phyloP scores from a whole-genome alignment of 768 basidiomycete species.

The Psilocybe cubensis region DNA sequence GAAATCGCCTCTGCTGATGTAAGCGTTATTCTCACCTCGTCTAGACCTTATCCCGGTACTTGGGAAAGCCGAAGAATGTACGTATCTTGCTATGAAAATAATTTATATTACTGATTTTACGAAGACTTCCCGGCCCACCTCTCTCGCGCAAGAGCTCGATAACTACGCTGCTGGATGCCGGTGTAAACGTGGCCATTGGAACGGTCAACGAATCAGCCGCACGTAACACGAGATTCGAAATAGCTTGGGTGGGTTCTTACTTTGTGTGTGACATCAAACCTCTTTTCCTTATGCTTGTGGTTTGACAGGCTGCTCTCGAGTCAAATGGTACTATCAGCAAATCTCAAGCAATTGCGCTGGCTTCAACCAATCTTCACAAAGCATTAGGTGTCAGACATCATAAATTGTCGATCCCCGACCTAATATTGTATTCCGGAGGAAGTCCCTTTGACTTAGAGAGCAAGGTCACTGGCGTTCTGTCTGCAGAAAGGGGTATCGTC shows the following conservation, averaged over 20 bases:
- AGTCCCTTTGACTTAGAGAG: slow-evolving; percentile 46
- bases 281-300: too few species aligned
- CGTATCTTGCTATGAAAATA: slow-evolving; percentile 21
- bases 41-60: slow-evolving; percentile 61
- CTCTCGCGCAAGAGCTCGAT: slow-evolving; percentile 58
- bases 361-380: slow-evolving; percentile 44
- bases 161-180: slow-evolving; percentile 54
- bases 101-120: not conserved
- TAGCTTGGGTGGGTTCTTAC: slow-evolving; percentile 47
- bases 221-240: slow-evolving; percentile 71
- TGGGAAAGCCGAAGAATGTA: slow-evolving; percentile 75
- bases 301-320: slow-evolving; percentile 27
- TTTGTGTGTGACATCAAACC: not conserved
- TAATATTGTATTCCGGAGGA: slow-evolving; percentile 47
- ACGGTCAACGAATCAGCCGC: slow-evolving; percentile 63
- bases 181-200: slow-evolving; percentile 68
- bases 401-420: slow-evolving; percentile 29
- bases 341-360: slow-evolving; percentile 42
- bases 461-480: slow-evolving; percentile 48
- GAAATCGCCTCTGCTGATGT: slow-evolving; percentile 64
- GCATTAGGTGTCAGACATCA: slow-evolving; percentile 38
- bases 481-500: slow-evolving; percentile 30
- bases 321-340: slow-evolving; percentile 42
- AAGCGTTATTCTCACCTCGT: slow-evolving; percentile 69
- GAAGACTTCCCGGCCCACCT: slow-evolving; percentile 72